A percentile compares a stretch with the other conserved stretches of the same genome.
Evolutionary conservation across 2,329 filamentous ascomycete species (phyloP).

Genomic region (Cordyceps tenuipes): DNA sequence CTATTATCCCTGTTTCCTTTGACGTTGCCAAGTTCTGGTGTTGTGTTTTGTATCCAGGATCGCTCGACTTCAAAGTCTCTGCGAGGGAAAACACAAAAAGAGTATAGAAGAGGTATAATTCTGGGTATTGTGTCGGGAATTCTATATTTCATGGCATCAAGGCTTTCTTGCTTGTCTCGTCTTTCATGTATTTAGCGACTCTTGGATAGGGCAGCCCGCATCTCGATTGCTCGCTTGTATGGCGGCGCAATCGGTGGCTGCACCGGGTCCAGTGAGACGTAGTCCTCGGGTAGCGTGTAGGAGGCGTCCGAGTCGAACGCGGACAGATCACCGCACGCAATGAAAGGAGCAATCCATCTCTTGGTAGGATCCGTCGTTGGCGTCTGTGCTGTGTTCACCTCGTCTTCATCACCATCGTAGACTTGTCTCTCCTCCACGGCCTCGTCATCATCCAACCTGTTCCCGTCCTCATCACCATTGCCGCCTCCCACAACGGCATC

Average conservation of each 20-base stretch:
- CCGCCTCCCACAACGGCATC: conserved; percentile 14
- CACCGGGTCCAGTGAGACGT: conserved; percentile 81
- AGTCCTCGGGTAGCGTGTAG: conserved; percentile 77
- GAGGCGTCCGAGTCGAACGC: conserved; percentile 94
- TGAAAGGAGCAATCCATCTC: conserved; percentile 88
- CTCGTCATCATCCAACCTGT: conserved; percentile 19
- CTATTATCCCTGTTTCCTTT: neutral
- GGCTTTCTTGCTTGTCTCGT: neutral
- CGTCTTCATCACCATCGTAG: conserved; percentile 37
- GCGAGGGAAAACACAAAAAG: neutral
- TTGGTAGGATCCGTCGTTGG: conserved; percentile 28
- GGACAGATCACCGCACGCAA: conserved; percentile 94
- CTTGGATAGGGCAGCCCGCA: conserved; percentile 35
- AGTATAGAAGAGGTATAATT: neutral
- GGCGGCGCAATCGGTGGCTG: conserved; percentile 94
- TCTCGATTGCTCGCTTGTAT: conserved; percentile 83
- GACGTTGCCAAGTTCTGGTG: neutral
- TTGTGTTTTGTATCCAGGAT: neutral
- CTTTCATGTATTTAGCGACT: conserved; percentile 18
- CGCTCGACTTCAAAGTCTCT: neutral
- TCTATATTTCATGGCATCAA: neutral
- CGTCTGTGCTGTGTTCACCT: conserved; percentile 17
- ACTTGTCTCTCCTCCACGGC: conserved; percentile 37
- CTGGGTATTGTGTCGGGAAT: neutral
- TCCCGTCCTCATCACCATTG: conserved; percentile 5